phyloP scores from a whole-genome alignment of 495 filamentous ascomycete species.

The Cladorrhinum samala region DNA sequence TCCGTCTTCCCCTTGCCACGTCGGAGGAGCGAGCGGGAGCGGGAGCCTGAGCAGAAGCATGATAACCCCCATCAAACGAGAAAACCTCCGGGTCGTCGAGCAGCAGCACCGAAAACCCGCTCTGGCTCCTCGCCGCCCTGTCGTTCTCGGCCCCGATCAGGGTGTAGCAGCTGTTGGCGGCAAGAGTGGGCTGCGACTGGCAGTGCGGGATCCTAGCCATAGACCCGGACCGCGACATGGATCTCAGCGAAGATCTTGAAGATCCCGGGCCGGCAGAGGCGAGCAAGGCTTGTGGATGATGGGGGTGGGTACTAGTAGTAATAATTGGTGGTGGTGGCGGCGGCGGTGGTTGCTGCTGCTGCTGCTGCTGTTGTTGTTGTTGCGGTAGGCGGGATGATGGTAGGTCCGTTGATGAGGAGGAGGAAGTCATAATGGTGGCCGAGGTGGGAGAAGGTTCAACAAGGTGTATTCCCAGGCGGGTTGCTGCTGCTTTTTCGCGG shows the following conservation, averaged over 20 bases:
- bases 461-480: slow-evolving; percentile 27
- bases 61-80: no score
- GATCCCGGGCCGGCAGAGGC: slow-evolving; percentile 1
- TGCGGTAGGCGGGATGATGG: no score
- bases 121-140: neutral
- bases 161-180: no score
- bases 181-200: no score
- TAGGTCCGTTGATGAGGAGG: neutral
- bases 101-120: neutral
- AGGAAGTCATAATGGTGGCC: neutral
- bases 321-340: neutral
- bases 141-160: neutral
- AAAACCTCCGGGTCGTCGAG: neutral
- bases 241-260: neutral
- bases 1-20: no score
- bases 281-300: neutral
- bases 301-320: neutral
- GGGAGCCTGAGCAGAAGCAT: no score
- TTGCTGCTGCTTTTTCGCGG: slow-evolving; percentile 39
- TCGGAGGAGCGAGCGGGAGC: no score
- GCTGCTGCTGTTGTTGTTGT: neutral
- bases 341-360: neutral
- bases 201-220: neutral
- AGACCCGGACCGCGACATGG: neutral
- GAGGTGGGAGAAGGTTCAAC: slow-evolving; percentile 10